Base-by-base conservation (phyloP, 345 rosid genomes). In the Populus davidiana region DNA sequence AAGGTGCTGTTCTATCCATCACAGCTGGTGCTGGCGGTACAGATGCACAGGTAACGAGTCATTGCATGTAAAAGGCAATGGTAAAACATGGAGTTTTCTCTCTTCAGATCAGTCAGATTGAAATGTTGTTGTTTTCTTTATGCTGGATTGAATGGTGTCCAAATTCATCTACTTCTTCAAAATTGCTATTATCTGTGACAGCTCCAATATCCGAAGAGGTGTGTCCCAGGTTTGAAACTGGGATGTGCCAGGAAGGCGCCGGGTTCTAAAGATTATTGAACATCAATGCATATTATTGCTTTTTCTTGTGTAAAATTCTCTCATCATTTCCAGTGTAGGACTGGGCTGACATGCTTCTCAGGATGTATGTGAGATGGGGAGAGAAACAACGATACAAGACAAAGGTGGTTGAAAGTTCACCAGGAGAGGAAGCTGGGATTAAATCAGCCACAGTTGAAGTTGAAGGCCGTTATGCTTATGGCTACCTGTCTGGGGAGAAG, bases 1-100 rank as follows among this genome's bases (percentile, higher is more conserved):
- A 93, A 85, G 94, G 98, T 70, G 98, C 98, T 64, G 88, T 96
- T 63, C 81, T 96, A 77, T 79, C 88, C 68, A 92, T 96, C 71
- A 84, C 96, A 2, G 99, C 99, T 80, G 99, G 99, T 78, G 99
- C 99, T 75, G 99, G 99, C 31, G 99, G 99, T 69, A 93, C 99
- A 36, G 99, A 95, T 81, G 99, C 99, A 17, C 99, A 95, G 98
- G 99, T 93, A 86, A 74, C 71, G 79, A 80, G 71, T 63, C 56
- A 61, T 62, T 59, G 67, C 71, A 39, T 43, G 38, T 56, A 35
- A 5, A 56, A 10, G 16, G 13, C 18, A 69, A 25, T 71, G 65
- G 35, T 43, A 27, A 27, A 6, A 52, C 7, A 14, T 70, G 21
- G 16, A 63, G 31, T 39, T 33, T 67, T 72, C 33, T 56, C 33